Conservation (phyloP, 306 rosid species). For the Neltuma alba region DNA sequence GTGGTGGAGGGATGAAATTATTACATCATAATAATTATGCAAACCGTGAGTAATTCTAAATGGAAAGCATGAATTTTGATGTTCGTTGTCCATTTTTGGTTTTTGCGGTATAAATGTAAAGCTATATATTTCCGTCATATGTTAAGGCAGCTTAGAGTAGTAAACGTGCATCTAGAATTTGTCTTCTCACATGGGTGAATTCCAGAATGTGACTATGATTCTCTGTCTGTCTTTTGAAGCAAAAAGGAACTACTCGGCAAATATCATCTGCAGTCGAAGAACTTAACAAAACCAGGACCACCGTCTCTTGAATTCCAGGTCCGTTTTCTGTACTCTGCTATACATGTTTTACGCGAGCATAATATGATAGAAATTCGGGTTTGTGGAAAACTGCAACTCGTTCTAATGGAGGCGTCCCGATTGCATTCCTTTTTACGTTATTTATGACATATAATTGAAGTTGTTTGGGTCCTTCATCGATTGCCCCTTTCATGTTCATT, state of each 20-base stretch:
- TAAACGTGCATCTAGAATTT: background rate
- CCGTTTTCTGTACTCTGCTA: background rate
- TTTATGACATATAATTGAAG: background rate
- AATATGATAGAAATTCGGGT: background rate
- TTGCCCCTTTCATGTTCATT: background rate
- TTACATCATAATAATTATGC: background rate
- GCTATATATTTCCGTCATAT: background rate
- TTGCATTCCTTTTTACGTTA: background rate
- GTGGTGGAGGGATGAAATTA: background rate
- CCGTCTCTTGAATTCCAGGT: slow-evolving; percentile 97
- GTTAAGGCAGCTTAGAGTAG: background rate
- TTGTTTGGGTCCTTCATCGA: background rate
- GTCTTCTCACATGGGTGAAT: background rate
- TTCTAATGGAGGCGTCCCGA: background rate
- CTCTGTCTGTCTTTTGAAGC: slow-evolving; percentile 51
- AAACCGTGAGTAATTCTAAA: background rate
- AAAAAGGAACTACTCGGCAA: slow-evolving; percentile 81
- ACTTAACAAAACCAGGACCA: slow-evolving; percentile 65
- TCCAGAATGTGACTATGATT: slow-evolving; percentile 29
- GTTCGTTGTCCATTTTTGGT: background rate
- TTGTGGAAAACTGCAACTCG: background rate
- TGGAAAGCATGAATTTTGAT: background rate
- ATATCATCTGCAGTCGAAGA: slow-evolving; percentile 80
- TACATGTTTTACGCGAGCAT: background rate
- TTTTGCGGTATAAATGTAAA: background rate